Conservation (phyloP, 305 asterid species). For the Fraxinus sp. region DNA sequence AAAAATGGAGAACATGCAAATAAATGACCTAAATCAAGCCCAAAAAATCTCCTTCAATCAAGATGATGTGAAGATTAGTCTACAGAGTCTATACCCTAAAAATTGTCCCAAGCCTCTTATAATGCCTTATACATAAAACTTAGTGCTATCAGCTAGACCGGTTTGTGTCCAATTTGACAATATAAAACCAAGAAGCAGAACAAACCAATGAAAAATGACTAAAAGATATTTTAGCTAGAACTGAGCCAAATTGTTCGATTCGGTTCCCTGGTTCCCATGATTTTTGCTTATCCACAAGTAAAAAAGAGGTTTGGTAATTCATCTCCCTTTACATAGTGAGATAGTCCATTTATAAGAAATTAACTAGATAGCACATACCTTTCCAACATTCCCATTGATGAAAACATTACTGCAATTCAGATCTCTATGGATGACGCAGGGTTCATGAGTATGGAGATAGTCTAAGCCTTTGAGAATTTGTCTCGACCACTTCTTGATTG, state of each 20-base stretch:
- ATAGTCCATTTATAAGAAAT: not conserved
- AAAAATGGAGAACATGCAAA: not conserved
- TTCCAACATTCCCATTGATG: conserved; percentile 54
- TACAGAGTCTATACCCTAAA: not conserved
- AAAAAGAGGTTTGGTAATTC: not conserved
- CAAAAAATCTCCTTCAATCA: not conserved
- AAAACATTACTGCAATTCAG: conserved; percentile 52
- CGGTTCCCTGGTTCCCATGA: not conserved
- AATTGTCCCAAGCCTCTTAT: not conserved
- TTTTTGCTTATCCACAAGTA: not conserved
- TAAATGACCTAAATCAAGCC: not conserved
- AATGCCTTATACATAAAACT: not conserved
- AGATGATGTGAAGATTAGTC: not conserved
- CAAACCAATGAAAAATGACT: not conserved
- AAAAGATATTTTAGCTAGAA: not conserved
- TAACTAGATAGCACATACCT: conserved; percentile 24
- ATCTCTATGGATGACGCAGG: conserved; percentile 48
- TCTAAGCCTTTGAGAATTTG: conserved; percentile 50
- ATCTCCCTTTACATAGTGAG: not conserved
- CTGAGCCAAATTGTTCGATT: not conserved
- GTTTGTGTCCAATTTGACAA: not conserved
- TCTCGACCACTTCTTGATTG: conserved; percentile 47
- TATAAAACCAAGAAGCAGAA: not conserved
- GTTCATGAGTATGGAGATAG: conserved; percentile 46
- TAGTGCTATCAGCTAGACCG: not conserved